These are phyloP conservation scores for Polytolypa hystricis DNA, from an alignment of 2,329 filamentous ascomycete species.

Conservation along the genomic window DNA sequence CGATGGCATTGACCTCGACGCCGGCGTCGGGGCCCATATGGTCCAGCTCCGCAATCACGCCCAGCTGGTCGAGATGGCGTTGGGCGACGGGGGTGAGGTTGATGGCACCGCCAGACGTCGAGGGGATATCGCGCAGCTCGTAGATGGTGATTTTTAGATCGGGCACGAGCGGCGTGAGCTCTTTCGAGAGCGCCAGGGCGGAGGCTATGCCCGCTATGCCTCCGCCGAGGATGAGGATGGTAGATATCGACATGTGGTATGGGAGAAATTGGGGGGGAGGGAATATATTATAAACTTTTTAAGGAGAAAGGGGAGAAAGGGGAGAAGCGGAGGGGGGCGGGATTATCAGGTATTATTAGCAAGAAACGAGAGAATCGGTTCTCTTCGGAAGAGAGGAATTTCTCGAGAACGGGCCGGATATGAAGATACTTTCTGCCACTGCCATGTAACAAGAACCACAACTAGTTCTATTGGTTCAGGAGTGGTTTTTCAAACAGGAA, in stretches of 20 bases:
- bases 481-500: too few relatives aligned
- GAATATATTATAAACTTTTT: too few relatives aligned
- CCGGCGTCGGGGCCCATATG: slow-evolving; percentile 29
- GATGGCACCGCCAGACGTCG: slow-evolving; percentile 35
- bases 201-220: slow-evolving; percentile 15
- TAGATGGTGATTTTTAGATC: slow-evolving; percentile 25
- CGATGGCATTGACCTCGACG: slow-evolving; percentile 29
- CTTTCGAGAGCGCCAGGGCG: slow-evolving; percentile 13
- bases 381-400: too few relatives aligned
- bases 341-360: too few relatives aligned
- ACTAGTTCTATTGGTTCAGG: too few relatives aligned
- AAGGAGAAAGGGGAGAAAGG: too few relatives aligned
- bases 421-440: too few relatives aligned
- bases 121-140: slow-evolving; percentile 30
- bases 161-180: slow-evolving; percentile 10
- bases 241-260: slow-evolving; percentile 4
- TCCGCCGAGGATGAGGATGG: slow-evolving; percentile 14
- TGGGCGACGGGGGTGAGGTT: slow-evolving; percentile 36
- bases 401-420: too few relatives aligned
- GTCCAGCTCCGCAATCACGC: slow-evolving; percentile 28
- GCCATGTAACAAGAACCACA: too few relatives aligned
- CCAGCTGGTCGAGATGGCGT: slow-evolving; percentile 32
- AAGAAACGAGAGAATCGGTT: too few relatives aligned
- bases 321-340: too few relatives aligned
- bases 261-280: too few relatives aligned